Percentiles rank a stretch among this genome's conserved stretches.
Conservation (phyloP, 768 basidiomycete genomes). For the Boletus pseudopeckii region DNA sequence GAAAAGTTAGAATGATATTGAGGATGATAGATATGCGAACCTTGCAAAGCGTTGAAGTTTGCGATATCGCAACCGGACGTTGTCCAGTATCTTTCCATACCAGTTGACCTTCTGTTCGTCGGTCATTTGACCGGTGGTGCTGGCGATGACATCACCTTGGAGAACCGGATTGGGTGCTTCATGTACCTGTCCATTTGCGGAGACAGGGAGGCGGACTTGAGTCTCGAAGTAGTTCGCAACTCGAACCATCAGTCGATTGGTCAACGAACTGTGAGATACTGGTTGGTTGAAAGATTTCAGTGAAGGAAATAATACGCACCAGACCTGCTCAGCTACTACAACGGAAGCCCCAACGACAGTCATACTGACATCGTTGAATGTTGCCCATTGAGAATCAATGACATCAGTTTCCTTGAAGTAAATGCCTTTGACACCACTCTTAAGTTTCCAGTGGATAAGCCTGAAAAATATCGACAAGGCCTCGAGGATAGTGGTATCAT, state of each 20-base stretch:
- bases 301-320: slow-evolving; percentile 47
- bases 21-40: slow-evolving; percentile 35
- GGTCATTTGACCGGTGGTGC: slow-evolving; percentile 55
- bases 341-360: slow-evolving; percentile 84
- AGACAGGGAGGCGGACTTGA: slow-evolving; percentile 75
- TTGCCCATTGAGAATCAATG: slow-evolving; percentile 95
- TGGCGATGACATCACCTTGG: slow-evolving; percentile 35
- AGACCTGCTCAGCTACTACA: slow-evolving; percentile 92
- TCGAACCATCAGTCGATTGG: slow-evolving; percentile 88
- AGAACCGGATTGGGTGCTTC: slow-evolving; percentile 34
- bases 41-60: slow-evolving; percentile 93
- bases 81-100: slow-evolving; percentile 92
- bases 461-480: slow-evolving; percentile 88
- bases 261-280: slow-evolving; percentile 62
- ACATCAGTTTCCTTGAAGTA: slow-evolving; percentile 98
- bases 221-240: slow-evolving; percentile 94
- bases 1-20: slow-evolving; percentile 2
- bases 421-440: slow-evolving; percentile 85
- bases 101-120: slow-evolving; percentile 80
- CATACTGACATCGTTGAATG: slow-evolving; percentile 88
- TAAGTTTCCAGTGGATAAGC: slow-evolving; percentile 93
- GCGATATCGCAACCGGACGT: slow-evolving; percentile 85
- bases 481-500: slow-evolving; percentile 85
- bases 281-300: not conserved
- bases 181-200: slow-evolving; percentile 31